phyloP scores from a whole-genome alignment of 2,329 filamentous ascomycete species.

The Harringtonia lauricola region DNA sequence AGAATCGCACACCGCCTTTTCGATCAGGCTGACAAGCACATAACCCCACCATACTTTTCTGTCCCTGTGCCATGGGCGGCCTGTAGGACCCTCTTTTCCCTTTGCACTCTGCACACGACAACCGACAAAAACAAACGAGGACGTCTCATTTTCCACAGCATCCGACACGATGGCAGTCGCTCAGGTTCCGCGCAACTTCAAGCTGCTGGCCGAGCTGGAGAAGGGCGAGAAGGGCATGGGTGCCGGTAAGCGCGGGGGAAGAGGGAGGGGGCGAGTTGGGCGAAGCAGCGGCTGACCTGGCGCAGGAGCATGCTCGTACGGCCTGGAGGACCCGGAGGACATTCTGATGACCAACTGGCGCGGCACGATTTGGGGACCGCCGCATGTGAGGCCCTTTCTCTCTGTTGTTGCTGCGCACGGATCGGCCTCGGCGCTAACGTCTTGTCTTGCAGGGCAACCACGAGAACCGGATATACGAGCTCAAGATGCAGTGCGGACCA shows the following conservation, averaged over 20 bases:
- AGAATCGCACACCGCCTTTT: slow-evolving; percentile 11
- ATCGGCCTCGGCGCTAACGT: background rate
- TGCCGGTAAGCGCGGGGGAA: slow-evolving; percentile 67
- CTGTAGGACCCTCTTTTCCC: no score
- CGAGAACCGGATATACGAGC: slow-evolving; percentile 97
- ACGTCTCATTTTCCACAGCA: background rate
- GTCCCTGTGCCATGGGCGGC: no score
- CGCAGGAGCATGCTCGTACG: slow-evolving; percentile 90
- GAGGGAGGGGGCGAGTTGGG: no score
- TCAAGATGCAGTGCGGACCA: slow-evolving; percentile 90
- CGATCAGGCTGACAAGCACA: background rate
- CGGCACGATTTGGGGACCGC: slow-evolving; percentile 91
- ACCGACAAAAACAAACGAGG: background rate
- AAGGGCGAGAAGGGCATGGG: slow-evolving; percentile 97
- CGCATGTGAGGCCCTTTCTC: slow-evolving; percentile 61
- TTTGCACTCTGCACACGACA: no score
- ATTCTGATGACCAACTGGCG: slow-evolving; percentile 98
- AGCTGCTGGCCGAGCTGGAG: slow-evolving; percentile 92
- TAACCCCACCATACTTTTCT: background rate
- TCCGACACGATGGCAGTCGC: slow-evolving; percentile 21
- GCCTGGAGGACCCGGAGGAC: slow-evolving; percentile 86
- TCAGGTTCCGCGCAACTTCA: slow-evolving; percentile 87
- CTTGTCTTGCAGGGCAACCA: slow-evolving; percentile 56
- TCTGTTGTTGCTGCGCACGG: background rate
- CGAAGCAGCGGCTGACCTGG: no score